A percentile compares a stretch with the other conserved stretches of the same genome.
Conservation (phyloP, 2,329 filamentous ascomycete genomes). For the Fusarium sp. region DNA sequence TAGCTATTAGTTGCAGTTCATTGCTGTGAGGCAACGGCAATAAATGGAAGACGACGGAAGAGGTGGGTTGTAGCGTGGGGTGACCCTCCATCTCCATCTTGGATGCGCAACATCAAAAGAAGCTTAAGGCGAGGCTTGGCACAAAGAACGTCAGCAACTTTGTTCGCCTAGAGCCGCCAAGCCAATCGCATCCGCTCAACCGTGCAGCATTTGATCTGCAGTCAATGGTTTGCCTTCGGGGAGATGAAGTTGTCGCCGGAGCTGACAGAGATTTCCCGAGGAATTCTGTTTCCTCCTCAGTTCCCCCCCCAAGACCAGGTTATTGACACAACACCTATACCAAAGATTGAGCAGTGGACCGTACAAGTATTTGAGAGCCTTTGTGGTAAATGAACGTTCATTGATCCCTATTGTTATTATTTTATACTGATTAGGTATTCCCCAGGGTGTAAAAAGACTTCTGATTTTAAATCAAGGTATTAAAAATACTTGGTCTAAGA, state of each 20-base stretch:
- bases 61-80: slow-evolving; percentile 9
- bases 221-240: neutral
- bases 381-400: neutral
- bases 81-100: neutral
- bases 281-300: neutral
- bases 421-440: neutral
- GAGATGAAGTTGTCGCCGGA: neutral
- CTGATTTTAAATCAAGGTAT: too few species aligned
- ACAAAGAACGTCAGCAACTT: neutral
- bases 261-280: too few species aligned
- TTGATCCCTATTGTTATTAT: accelerated
- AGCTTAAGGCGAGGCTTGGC: slow-evolving; percentile 4
- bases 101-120: slow-evolving; percentile 1
- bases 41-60: neutral
- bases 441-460: too few species aligned
- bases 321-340: too few species aligned
- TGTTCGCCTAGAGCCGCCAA: neutral
- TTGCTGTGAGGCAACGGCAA: neutral
- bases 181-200: neutral
- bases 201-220: neutral
- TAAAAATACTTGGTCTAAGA: too few species aligned
- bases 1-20: neutral
- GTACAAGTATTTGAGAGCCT: neutral
- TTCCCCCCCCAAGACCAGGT: too few species aligned
- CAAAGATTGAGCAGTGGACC: neutral